phyloP scores from a whole-genome alignment of 2,329 filamentous ascomycete genomes.

The Arthrobotrys musiformis region DNA sequence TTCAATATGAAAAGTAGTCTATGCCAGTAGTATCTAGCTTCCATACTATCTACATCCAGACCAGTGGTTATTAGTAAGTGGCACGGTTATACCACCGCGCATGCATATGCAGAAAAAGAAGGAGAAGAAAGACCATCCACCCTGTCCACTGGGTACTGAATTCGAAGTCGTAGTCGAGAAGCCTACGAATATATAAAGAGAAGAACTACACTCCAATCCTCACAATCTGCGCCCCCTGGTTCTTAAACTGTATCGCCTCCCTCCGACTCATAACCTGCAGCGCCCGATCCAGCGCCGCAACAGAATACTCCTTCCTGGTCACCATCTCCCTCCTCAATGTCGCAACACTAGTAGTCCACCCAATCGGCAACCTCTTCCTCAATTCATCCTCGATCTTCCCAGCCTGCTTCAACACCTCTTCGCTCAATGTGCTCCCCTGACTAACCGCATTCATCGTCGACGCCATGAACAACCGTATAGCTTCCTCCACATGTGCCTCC shows the following conservation, averaged over 20 bases:
- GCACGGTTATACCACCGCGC: no score
- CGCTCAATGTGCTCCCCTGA: constrained; percentile 83
- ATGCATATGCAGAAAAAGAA: no score
- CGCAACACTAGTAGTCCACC: constrained; percentile 91
- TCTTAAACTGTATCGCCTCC: constrained; percentile 84
- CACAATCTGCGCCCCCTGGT: constrained; percentile 79
- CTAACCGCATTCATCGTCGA: constrained; percentile 98
- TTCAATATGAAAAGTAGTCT: no score
- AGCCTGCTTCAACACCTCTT: constrained; percentile 91
- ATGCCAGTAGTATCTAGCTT: background rate
- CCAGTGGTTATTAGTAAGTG: background rate
- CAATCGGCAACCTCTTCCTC: constrained; percentile 85
- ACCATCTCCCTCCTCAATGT: constrained; percentile 91
- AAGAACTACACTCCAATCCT: constrained; percentile 72
- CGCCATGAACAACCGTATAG: constrained; percentile 93
- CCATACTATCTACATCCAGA: background rate
- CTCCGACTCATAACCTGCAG: constrained; percentile 85
- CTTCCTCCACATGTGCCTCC: constrained; percentile 93
- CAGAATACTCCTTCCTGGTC: constrained; percentile 87
- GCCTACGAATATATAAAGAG: background rate
- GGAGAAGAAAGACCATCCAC: background rate
- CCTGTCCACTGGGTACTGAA: background rate
- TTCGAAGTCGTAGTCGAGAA: no score
- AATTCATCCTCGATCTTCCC: constrained; percentile 88
- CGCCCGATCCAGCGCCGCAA: constrained; percentile 84